phyloP scores from a whole-genome alignment of 495 filamentous ascomycete genomes.

The Extremus antarcticus region DNA sequence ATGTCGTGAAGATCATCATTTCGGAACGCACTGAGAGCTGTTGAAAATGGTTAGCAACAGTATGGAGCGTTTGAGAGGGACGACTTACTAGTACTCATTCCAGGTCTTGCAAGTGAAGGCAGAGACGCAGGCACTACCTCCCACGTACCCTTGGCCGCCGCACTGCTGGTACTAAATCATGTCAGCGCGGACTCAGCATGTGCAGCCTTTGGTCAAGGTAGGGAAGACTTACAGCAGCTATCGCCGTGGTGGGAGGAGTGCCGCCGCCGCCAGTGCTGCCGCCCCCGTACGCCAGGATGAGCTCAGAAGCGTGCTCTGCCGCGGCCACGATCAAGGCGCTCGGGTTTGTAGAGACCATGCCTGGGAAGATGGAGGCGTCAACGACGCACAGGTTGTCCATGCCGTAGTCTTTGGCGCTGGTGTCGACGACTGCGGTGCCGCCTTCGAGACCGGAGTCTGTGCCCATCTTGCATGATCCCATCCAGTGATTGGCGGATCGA shows the following conservation, averaged over 20 bases:
- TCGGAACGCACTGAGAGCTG: background rate
- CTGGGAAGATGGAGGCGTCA: slow-evolving; percentile 54
- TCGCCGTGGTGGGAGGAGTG: too few species aligned
- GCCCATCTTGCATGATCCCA: slow-evolving; percentile 54
- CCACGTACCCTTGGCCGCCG: background rate
- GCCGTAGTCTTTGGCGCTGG: slow-evolving; percentile 58
- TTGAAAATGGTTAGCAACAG: background rate
- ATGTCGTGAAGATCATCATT: background rate
- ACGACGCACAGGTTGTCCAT: slow-evolving; percentile 59
- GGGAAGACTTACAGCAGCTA: background rate
- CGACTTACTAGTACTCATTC: background rate
- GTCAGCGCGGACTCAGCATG: background rate
- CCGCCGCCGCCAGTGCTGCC: background rate
- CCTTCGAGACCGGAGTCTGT: slow-evolving; percentile 51
- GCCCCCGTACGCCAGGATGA: slow-evolving; percentile 35
- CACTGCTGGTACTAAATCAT: background rate
- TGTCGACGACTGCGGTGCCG: slow-evolving; percentile 61
- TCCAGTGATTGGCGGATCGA: slow-evolving; percentile 61
- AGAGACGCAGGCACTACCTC: background rate
- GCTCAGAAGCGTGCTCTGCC: slow-evolving; percentile 45
- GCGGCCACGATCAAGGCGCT: slow-evolving; percentile 47
- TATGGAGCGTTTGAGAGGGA: background rate
- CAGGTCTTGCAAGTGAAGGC: background rate
- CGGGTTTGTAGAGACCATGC: slow-evolving; percentile 49
- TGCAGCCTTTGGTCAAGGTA: background rate